Evolutionary conservation across 345 rosid species (phyloP), one percentile per base, ranked within the genome.

Genomic region (Carallia pectinifolia): DNA sequence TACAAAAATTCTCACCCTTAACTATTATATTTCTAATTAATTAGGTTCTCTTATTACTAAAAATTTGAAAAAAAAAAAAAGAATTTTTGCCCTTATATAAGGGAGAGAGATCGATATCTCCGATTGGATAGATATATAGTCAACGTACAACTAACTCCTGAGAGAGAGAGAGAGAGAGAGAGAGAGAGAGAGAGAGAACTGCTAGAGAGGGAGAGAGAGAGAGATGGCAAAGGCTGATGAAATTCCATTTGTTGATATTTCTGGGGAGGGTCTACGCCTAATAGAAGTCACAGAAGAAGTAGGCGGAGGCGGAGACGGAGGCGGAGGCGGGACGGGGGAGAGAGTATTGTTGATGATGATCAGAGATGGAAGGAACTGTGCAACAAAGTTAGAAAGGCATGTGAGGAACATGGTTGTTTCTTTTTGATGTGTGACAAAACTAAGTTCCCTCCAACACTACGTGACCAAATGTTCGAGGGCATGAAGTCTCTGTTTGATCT

Each of bases 391-490:
- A 77, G 88, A 67, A 81, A 80, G 64, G 85, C 82, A 39, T 64
- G 81, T 38, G 88, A 84, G 75, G 59, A 16, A 0, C 76, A 82
- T 6, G 88, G 88, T 17, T 80, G 72, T 67, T 84, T 84, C 69
- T 37, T 82, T 15, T 9, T 77, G 16, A 53, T 9, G 53, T 54
- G 66, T 36, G 77, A 75, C 4, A 55, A 23, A 8, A 55, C 10
- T 30, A 65, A 44, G 36, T 36, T 79, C 40, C 64, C 76, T 9
- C 18, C 4, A 1, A 62, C 15, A 6, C 53, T 75, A 54, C 64
- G 56, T 67, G 69, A 76, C 52, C 68, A 77, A 6, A 68, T 75
- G 76, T 66, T 80, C 12, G 37, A 18, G 12, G 76, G 48, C 39
- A 68, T 80, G 69, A 76, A 61, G 13, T 16, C 58, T 2, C 61